Evolutionary conservation across 495 filamentous ascomycete genomes (phyloP).

Genomic region (Monascus purpureus): DNA sequence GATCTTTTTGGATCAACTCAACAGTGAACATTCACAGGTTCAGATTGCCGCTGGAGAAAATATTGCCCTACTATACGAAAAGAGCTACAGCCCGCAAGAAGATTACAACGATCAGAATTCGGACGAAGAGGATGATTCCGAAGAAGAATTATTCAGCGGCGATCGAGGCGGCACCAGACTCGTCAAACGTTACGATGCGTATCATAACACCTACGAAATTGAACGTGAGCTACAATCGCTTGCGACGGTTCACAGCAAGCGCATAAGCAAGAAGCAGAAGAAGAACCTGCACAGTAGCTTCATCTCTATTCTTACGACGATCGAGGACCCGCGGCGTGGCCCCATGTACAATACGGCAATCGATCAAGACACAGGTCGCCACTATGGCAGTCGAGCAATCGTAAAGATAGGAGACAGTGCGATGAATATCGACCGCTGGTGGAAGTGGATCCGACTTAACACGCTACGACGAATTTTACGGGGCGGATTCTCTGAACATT

Average conservation of each 20-base stretch:
- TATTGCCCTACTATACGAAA: conserved; percentile 82
- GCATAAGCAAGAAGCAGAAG: conserved; percentile 65
- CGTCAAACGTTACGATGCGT: conserved; percentile 44
- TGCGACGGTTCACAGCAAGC: conserved; percentile 48
- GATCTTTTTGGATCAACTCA: conserved; percentile 80
- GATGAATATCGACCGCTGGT: conserved; percentile 82
- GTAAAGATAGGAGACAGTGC: conserved; percentile 60
- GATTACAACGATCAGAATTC: conserved; percentile 44
- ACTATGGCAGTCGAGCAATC: conserved; percentile 65
- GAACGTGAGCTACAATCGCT: conserved; percentile 38
- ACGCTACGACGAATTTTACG: conserved; percentile 63
- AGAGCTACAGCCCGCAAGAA: conserved; percentile 49
- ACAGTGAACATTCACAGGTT: conserved; percentile 58
- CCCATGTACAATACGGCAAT: conserved; percentile 60
- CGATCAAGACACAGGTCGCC: conserved; percentile 53
- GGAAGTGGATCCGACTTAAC: conserved; percentile 67
- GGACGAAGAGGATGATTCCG: conserved; percentile 39
- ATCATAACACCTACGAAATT: conserved; percentile 40
- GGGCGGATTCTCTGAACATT: conserved; percentile 71
- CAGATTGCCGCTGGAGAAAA: conserved; percentile 81
- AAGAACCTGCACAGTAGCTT: conserved; percentile 68
- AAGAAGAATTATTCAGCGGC: conserved; percentile 28
- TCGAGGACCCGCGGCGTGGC: conserved; percentile 63
- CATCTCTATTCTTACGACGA: conserved; percentile 66
- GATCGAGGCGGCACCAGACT: conserved; percentile 39